Conservation (phyloP, 345 rosid species). For the Euphorbia pulcherrima region DNA sequence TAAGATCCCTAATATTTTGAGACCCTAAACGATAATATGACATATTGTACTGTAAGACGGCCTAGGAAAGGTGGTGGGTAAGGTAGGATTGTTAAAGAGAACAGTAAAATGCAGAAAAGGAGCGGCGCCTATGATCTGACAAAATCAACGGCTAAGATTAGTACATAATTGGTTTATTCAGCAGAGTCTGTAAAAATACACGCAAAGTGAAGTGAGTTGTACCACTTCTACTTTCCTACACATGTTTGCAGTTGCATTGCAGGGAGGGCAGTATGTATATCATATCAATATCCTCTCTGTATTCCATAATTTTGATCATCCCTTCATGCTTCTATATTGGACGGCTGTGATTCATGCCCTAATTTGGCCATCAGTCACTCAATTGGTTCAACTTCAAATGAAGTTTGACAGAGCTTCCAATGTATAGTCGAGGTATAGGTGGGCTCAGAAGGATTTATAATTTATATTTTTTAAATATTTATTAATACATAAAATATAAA, state of each 20-base stretch:
- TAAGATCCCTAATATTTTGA: too few species aligned
- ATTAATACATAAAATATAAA: too few species aligned
- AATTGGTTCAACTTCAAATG: too few species aligned
- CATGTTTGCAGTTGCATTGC: neutral
- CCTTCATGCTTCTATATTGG: neutral
- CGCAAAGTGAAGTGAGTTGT: neutral
- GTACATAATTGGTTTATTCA: neutral
- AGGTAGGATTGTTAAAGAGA: conserved; percentile 21
- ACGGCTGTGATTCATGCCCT: neutral
- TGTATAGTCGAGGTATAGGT: too few species aligned
- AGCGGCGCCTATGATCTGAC: conserved; percentile 31
- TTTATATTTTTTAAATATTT: too few species aligned
- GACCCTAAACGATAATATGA: too few species aligned
- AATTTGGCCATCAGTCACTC: too few species aligned
- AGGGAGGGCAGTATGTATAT: too few species aligned
- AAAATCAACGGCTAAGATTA: conserved; percentile 18
- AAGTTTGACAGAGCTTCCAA: too few species aligned
- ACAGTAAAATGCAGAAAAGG: conserved; percentile 11
- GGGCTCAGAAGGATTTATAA: too few species aligned
- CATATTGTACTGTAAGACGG: too few species aligned
- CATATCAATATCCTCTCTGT: neutral
- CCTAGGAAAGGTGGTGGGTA: too few species aligned
- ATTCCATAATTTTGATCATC: neutral
- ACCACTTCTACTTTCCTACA: neutral
- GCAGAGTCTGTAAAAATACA: neutral